phyloP scores from a whole-genome alignment of 2,329 filamentous ascomycete genomes.

The Neoarthrinium moseri region DNA sequence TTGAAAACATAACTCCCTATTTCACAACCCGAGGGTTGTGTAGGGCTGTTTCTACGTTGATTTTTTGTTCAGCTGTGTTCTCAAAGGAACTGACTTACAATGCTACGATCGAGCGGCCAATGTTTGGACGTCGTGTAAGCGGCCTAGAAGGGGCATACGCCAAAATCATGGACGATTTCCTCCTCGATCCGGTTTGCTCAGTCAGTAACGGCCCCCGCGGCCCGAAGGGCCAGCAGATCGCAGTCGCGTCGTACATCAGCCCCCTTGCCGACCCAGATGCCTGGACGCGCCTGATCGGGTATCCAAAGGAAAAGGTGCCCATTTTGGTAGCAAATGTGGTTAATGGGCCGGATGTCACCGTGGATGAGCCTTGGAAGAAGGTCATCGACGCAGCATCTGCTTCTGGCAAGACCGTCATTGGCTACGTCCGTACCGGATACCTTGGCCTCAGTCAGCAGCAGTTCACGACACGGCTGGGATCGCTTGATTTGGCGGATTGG shows the following conservation, averaged over 20 bases:
- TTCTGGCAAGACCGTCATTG: neutral
- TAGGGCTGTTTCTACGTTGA: no score
- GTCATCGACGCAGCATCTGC: neutral
- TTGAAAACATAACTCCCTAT: no score
- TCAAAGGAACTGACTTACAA: no score
- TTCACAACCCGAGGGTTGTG: no score
- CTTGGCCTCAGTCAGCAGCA: neutral
- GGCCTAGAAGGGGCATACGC: no score
- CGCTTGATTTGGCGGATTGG: neutral
- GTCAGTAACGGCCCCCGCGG: no score
- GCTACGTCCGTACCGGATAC: neutral
- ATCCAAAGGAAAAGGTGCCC: neutral
- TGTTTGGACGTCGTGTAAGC: no score
- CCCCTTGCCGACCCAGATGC: neutral
- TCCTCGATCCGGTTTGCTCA: no score
- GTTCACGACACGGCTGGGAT: conserved; percentile 1
- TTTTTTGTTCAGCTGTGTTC: no score
- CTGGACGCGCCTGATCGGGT: neutral
- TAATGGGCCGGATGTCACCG: neutral
- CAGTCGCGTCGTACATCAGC: neutral
- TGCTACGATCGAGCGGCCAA: no score
- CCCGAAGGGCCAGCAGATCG: neutral
- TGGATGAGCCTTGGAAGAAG: neutral
- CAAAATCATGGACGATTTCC: no score
- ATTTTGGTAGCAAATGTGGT: neutral